These are phyloP conservation scores for Halocafeteria seosinensis DNA, from an alignment of 108 stramenopile genomes.

Conservation along the genomic window DNA sequence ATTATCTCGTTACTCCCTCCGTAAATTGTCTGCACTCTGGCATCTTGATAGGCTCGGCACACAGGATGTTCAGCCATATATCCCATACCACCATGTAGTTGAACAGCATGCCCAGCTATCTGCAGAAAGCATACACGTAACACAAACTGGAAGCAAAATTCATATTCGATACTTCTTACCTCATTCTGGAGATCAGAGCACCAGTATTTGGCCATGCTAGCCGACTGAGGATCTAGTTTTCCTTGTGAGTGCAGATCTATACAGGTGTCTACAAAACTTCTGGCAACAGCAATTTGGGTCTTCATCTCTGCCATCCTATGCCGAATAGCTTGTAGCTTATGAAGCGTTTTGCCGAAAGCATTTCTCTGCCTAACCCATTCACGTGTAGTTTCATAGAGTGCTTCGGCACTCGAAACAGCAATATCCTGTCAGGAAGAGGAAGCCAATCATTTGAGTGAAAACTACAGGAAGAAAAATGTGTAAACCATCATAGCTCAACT, in stretches of 20 bases:
- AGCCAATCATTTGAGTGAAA: too few species aligned
- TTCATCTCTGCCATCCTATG: constrained; percentile 17
- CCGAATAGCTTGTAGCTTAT: constrained; percentile 7
- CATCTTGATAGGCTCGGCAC: constrained; percentile 6
- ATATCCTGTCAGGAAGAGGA: too few species aligned
- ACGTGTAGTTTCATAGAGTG: constrained; percentile 7
- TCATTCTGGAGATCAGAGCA: constrained; percentile 9
- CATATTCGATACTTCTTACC: too few species aligned
- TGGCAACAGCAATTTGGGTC: constrained; percentile 6
- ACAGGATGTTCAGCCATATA: constrained; percentile 16
- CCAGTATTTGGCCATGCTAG: constrained; percentile 17
- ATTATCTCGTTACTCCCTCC: constrained; percentile 21
- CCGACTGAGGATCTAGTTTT: constrained; percentile 3
- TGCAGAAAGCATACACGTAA: too few species aligned
- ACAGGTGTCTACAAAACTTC: constrained; percentile 19
- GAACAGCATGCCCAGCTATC: constrained; percentile 13
- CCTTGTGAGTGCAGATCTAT: constrained; percentile 9
- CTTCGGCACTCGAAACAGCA: too few species aligned
- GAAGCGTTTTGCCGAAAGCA: constrained; percentile 7
- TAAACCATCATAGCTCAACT: too few species aligned
- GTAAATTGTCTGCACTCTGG: constrained; percentile 16
- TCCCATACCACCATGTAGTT: constrained; percentile 18
- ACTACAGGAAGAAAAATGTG: too few species aligned
- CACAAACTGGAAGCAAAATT: too few species aligned
- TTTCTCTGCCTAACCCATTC: constrained; percentile 5